These are phyloP conservation scores for Hamamelis virginiana DNA, from an alignment of 164 flowering plant genomes.

Conservation along the genomic window DNA sequence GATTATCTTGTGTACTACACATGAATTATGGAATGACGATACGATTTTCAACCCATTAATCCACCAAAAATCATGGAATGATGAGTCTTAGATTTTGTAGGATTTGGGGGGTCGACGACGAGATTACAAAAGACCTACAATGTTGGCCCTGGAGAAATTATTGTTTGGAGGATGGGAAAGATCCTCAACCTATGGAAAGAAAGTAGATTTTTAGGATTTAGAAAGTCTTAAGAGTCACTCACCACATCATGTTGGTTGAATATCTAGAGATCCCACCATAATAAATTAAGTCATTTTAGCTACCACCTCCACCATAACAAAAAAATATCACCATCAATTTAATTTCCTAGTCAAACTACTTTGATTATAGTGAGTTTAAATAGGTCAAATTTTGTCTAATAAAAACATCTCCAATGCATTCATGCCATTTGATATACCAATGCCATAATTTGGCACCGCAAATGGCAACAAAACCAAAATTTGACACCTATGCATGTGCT, in stretches of 20 bases:
- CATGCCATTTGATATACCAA: too few relatives aligned
- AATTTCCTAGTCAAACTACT: too few relatives aligned
- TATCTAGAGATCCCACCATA: conserved; percentile 2
- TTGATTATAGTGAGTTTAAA: too few relatives aligned
- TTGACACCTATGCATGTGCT: too few relatives aligned
- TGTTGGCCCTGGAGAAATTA: not conserved
- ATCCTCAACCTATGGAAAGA: not conserved
- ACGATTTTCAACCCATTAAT: not conserved
- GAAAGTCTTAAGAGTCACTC: not conserved
- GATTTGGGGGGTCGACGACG: conserved; percentile 26
- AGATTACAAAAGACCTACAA: not conserved
- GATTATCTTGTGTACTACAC: conserved; percentile 4
- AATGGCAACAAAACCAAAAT: too few relatives aligned
- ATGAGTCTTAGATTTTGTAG: conserved; percentile 14
- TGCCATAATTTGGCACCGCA: too few relatives aligned
- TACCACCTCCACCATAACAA: not conserved
- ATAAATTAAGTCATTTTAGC: too few relatives aligned
- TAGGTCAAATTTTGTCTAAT: too few relatives aligned
- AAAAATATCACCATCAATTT: not conserved
- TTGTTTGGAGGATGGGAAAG: not conserved
- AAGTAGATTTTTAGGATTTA: conserved; percentile 3
- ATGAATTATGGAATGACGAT: not conserved
- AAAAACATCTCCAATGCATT: too few relatives aligned
- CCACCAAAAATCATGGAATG: conserved; percentile 3
- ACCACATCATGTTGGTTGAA: not conserved